Conservation (phyloP, 139 green algal species). For the Dunaliella primolecta region DNA sequence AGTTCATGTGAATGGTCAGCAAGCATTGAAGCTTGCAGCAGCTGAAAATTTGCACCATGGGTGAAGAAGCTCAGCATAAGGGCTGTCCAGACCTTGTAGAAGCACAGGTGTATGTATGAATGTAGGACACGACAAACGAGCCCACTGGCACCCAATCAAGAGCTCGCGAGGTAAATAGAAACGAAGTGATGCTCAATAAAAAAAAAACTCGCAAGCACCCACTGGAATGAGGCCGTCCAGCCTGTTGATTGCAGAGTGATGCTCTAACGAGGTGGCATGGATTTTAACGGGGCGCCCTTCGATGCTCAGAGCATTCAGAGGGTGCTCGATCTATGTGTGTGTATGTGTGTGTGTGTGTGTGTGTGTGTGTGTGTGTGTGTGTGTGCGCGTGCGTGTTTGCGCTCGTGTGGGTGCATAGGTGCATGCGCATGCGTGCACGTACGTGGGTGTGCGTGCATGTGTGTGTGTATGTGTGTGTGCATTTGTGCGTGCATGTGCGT, state of each 20-base stretch:
- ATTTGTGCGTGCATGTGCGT: neutral
- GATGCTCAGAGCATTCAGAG: slow-evolving; percentile 56
- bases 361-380: slow-evolving; percentile 12
- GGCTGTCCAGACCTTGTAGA: too few relatives aligned
- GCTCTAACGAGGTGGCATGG: slow-evolving; percentile 37
- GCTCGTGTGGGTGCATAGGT: neutral
- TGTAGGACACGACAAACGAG: too few relatives aligned
- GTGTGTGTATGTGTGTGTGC: neutral
- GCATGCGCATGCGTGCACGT: neutral
- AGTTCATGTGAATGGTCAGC: too few relatives aligned
- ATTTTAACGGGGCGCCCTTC: slow-evolving; percentile 56
- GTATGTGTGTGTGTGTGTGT: neutral
- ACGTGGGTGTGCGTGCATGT: neutral
- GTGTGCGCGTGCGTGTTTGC: neutral
- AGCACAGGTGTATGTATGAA: too few relatives aligned
- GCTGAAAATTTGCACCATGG: too few relatives aligned
- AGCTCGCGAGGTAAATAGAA: neutral
- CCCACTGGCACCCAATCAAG: too few relatives aligned
- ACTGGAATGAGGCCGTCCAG: slow-evolving; percentile 57
- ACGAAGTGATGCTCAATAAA: neutral
- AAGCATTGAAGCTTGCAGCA: too few relatives aligned
- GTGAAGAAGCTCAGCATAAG: too few relatives aligned
- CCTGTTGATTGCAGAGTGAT: slow-evolving; percentile 47
- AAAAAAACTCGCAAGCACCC: neutral
- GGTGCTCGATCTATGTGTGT: slow-evolving; percentile 40